phyloP scores from a whole-genome alignment of 2,329 filamentous ascomycete genomes.

The Penicillium digitatum region DNA sequence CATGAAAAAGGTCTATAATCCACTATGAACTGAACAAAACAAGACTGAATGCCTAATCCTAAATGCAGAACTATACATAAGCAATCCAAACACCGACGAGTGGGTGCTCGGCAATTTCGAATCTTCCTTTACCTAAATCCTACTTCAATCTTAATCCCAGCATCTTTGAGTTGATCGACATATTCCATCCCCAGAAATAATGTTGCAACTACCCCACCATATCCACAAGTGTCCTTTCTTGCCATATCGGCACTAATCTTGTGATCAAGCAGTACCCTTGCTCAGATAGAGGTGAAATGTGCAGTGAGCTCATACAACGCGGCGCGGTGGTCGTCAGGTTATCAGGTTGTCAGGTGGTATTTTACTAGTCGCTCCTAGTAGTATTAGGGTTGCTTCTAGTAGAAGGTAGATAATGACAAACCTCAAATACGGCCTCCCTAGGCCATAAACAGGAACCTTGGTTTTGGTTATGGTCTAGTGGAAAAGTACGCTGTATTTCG shows the following conservation, averaged over 20 bases:
- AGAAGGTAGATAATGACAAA: no score
- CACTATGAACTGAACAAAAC: not conserved
- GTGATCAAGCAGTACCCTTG: not conserved
- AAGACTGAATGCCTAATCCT: not conserved
- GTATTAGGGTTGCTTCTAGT: no score
- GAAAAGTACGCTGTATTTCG: no score
- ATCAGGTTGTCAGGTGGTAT: no score
- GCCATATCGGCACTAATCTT: not conserved
- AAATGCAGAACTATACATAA: not conserved
- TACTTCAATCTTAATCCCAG: not conserved
- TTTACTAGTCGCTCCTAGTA: no score
- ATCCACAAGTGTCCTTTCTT: not conserved
- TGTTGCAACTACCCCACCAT: not conserved
- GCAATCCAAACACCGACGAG: not conserved
- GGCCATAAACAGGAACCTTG: no score
- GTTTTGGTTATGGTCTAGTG: no score
- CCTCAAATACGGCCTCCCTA: no score
- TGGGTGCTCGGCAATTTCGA: not conserved
- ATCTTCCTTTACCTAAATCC: not conserved
- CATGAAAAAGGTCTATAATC: not conserved
- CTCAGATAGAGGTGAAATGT: not conserved
- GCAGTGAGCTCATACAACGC: not conserved
- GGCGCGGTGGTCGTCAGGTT: no score
- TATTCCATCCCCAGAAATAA: not conserved
- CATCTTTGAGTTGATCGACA: not conserved